phyloP scores from a whole-genome alignment of 1,284 basidiomycete species.

The Cryptococcus jaspeensis region DNA sequence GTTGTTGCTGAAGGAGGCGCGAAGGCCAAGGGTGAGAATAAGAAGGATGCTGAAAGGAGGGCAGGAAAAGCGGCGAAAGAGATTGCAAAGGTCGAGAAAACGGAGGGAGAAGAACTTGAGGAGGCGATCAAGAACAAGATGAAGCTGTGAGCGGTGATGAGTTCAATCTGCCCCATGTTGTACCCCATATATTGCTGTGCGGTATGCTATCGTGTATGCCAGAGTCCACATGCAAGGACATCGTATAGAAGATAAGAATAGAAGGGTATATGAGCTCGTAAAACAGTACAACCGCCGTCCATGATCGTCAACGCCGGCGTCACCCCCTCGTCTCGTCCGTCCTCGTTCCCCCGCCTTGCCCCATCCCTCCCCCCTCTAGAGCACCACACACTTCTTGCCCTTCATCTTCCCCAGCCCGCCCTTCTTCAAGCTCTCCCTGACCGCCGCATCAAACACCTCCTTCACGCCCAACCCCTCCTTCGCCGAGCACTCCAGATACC shows the following conservation, averaged over 20 bases:
- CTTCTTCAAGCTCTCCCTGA: slow-evolving; percentile 77
- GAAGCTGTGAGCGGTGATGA: slow-evolving; percentile 11
- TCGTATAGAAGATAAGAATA: background rate
- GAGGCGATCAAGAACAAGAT: slow-evolving; percentile 2
- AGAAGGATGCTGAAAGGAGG: slow-evolving; percentile 4
- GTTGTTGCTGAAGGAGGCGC: slow-evolving; percentile 1
- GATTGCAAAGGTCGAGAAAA: background rate
- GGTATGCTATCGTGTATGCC: background rate
- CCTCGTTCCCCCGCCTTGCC: background rate
- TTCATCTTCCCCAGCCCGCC: slow-evolving; percentile 65
- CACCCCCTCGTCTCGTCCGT: background rate
- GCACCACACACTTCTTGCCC: slow-evolving; percentile 75
- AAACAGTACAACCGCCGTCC: background rate
- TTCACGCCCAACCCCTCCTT: slow-evolving; percentile 85
- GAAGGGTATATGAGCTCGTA: background rate
- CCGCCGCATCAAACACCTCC: slow-evolving; percentile 87
- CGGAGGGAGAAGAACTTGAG: slow-evolving; percentile 8
- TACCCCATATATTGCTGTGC: background rate
- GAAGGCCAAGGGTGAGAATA: background rate
- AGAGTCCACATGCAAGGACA: background rate
- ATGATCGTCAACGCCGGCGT: background rate
- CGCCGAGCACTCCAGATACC: slow-evolving; percentile 90
- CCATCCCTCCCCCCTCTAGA: slow-evolving; percentile 52
- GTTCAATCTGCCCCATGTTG: background rate
- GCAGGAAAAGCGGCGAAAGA: slow-evolving; percentile 1